Conservation (phyloP, 148 eudicot species). For the Diospyros lotus region DNA sequence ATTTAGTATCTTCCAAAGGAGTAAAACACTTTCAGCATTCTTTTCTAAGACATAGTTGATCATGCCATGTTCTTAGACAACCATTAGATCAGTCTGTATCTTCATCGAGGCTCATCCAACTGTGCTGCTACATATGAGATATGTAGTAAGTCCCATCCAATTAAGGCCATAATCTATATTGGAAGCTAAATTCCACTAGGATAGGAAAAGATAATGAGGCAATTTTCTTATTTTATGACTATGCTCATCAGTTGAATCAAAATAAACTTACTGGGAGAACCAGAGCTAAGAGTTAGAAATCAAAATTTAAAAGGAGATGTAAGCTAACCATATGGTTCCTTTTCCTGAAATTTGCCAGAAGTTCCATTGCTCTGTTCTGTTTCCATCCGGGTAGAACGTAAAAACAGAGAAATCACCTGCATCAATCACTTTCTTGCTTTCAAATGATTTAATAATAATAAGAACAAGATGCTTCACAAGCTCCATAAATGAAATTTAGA, state of each 20-base stretch:
- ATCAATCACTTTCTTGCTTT: constrained; percentile 20
- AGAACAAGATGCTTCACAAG: not conserved
- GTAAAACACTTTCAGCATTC: constrained; percentile 2
- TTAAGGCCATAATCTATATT: not conserved
- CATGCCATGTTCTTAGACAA: not conserved
- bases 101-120: constrained; percentile 1
- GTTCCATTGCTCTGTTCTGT: constrained; percentile 20
- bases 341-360: constrained; percentile 31
- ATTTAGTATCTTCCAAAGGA: constrained; percentile 5
- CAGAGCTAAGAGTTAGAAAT: not conserved
- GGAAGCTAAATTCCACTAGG: not conserved
- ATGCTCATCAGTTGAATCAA: not conserved
- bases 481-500: constrained; percentile 4
- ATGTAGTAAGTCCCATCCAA: constrained; percentile 5
- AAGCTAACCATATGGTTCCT: constrained; percentile 42
- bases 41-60: not conserved
- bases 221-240: not conserved
- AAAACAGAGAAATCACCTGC: constrained; percentile 79
- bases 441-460: constrained; percentile 7
- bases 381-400: constrained; percentile 58
- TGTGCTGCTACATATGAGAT: not conserved
- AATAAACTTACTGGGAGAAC: constrained; percentile 1
- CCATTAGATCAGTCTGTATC: not conserved
- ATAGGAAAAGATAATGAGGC: not conserved
- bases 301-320: constrained; percentile 5